These are phyloP conservation scores for Purpureocillium takamizusanense DNA, from an alignment of 2,329 filamentous ascomycete genomes.

Conservation along the genomic window DNA sequence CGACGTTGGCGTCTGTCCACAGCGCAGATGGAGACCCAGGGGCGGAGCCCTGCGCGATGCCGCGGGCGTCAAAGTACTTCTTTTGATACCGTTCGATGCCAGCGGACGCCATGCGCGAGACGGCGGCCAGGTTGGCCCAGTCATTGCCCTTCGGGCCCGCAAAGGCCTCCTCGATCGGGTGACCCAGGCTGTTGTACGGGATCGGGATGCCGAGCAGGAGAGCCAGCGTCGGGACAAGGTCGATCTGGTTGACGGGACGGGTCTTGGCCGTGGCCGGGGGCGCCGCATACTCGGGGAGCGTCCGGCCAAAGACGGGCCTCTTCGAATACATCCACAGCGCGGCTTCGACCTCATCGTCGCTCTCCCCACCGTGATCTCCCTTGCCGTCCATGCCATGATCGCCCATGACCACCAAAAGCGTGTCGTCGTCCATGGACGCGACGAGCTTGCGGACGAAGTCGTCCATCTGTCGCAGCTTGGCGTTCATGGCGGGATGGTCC, in stretches of 20 bases:
- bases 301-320: constrained; percentile 73
- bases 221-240: constrained; percentile 85
- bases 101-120: constrained; percentile 68
- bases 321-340: constrained; percentile 99
- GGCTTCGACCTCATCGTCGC: constrained; percentile 89
- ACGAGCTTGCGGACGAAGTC: constrained; percentile 64
- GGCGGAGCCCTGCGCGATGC: constrained; percentile 52
- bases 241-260: constrained; percentile 74
- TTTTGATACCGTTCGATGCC: constrained; percentile 85
- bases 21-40: constrained; percentile 28
- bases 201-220: constrained; percentile 85
- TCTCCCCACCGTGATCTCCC: constrained; percentile 97
- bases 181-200: constrained; percentile 90
- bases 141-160: constrained; percentile 58
- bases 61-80: constrained; percentile 68
- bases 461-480: constrained; percentile 90
- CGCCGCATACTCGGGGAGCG: constrained; percentile 44
- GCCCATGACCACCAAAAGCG: constrained; percentile 91
- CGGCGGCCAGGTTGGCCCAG: constrained; percentile 68
- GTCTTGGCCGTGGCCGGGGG: constrained; percentile 68
- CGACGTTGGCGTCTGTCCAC: constrained; percentile 36
- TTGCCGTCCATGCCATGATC: constrained; percentile 98
- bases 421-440: constrained; percentile 68
- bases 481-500: constrained; percentile 82
- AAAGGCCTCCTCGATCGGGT: constrained; percentile 91